Evolutionary conservation across 352 stramenopile genomes (phyloP).

Genomic region (Phytophthora rubi): DNA sequence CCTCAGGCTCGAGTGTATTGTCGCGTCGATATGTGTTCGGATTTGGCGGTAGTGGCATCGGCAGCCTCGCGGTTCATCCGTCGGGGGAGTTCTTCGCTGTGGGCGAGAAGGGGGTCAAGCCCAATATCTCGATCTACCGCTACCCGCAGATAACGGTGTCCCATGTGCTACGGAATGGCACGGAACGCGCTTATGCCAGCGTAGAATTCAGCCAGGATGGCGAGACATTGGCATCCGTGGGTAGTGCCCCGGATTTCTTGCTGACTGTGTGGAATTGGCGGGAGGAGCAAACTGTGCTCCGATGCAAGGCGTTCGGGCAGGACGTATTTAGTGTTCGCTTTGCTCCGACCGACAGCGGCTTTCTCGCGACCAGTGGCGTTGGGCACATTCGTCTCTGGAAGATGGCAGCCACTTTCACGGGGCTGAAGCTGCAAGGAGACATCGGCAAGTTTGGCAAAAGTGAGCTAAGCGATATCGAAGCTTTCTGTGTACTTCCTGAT

Average conservation of each 20-base stretch:
- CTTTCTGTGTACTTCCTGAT: slow-evolving; percentile 94
- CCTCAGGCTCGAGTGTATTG: slow-evolving; percentile 32
- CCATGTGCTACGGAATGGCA: slow-evolving; percentile 83
- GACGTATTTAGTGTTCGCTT: slow-evolving; percentile 94
- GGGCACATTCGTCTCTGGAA: slow-evolving; percentile 96
- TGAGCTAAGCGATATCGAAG: slow-evolving; percentile 93
- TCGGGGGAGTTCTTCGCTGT: slow-evolving; percentile 83
- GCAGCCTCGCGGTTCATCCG: slow-evolving; percentile 76
- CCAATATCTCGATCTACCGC: slow-evolving; percentile 88
- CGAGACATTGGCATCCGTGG: slow-evolving; percentile 91
- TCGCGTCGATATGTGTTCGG: slow-evolving; percentile 72
- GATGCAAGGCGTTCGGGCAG: slow-evolving; percentile 95
- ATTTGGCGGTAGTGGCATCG: slow-evolving; percentile 66
- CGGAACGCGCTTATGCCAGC: slow-evolving; percentile 83
- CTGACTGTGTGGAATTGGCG: slow-evolving; percentile 95
- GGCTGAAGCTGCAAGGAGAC: slow-evolving; percentile 95
- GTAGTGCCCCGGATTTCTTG: slow-evolving; percentile 87
- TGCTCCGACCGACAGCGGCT: slow-evolving; percentile 85
- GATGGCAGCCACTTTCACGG: slow-evolving; percentile 96
- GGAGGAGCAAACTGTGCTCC: slow-evolving; percentile 88
- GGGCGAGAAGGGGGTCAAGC: slow-evolving; percentile 88
- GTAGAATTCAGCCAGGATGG: slow-evolving; percentile 80
- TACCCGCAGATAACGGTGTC: slow-evolving; percentile 80
- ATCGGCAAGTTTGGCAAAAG: slow-evolving; percentile 97
- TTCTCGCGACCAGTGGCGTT: slow-evolving; percentile 92